These are phyloP conservation scores for Penstemon newberryi DNA, from an alignment of 257 asterid species.

Conservation along the genomic window DNA sequence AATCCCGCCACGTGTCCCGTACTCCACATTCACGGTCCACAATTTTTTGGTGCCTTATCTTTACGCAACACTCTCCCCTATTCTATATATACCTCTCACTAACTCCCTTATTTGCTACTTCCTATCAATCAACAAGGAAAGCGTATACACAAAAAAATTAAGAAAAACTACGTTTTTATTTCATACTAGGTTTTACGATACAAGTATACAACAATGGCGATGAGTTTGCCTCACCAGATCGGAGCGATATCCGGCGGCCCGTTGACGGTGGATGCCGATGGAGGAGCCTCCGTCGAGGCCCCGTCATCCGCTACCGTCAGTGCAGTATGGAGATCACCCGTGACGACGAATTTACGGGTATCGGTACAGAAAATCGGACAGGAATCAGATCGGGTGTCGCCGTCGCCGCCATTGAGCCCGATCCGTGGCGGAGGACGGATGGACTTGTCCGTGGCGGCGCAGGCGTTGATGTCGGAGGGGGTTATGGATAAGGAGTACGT, in stretches of 20 bases:
- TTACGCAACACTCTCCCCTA: background rate
- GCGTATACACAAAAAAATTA: no score
- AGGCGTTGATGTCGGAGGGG: constrained; percentile 57
- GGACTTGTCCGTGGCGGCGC: constrained; percentile 74
- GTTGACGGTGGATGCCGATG: constrained; percentile 39
- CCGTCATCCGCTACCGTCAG: constrained; percentile 44
- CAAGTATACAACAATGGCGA: constrained; percentile 52
- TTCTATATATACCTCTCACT: constrained; percentile 32
- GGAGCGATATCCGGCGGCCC: constrained; percentile 68
- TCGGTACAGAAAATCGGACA: constrained; percentile 38
- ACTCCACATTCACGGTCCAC: constrained; percentile 39
- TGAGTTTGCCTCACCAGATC: constrained; percentile 85
- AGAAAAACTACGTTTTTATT: no score
- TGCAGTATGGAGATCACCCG: constrained; percentile 67
- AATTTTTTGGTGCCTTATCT: constrained; percentile 37
- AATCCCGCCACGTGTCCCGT: constrained; percentile 47
- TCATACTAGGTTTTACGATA: no score
- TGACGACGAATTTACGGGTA: constrained; percentile 50
- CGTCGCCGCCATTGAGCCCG: constrained; percentile 87
- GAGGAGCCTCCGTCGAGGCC: constrained; percentile 41
- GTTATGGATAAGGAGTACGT: constrained; percentile 28
- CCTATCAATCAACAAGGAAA: background rate
- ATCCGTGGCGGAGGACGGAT: constrained; percentile 51
- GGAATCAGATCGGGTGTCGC: constrained; percentile 63
- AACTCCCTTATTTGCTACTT: background rate